These are phyloP conservation scores for Chlamydomonas asymmetrica DNA, from an alignment of 139 green algal species.

Conservation along the genomic window DNA sequence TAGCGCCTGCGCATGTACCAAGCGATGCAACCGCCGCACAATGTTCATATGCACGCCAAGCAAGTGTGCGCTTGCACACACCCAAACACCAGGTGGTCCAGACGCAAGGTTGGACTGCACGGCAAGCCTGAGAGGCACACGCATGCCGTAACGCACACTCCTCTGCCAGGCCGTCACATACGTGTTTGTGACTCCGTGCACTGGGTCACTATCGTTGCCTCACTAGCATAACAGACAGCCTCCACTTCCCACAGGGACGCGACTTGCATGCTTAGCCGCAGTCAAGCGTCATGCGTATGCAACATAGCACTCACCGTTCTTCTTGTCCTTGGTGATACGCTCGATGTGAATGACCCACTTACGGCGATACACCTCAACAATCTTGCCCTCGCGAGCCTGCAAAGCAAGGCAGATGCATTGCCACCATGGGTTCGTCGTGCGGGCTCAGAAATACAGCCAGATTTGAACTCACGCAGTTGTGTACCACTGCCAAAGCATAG, in stretches of 20 bases:
- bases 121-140: not conserved
- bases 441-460: too few species aligned
- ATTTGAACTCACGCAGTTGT: too few species aligned
- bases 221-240: too few species aligned
- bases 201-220: too few species aligned
- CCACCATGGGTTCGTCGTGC: too few species aligned
- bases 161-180: too few species aligned
- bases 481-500: too few species aligned
- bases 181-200: too few species aligned
- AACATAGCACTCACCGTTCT: constrained; percentile 86
- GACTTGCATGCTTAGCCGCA: too few species aligned
- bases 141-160: not conserved
- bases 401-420: too few species aligned
- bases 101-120: not conserved
- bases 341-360: constrained; percentile 99
- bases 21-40: not conserved
- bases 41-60: not conserved
- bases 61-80: not conserved
- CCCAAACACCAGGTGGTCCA: not conserved
- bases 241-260: too few species aligned
- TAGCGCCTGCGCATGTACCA: constrained; percentile 68
- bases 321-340: constrained; percentile 97
- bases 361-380: constrained; percentile 95
- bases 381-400: constrained; percentile 94
- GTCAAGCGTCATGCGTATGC: constrained; percentile 2